Conservation (phyloP, 148 eudicot genomes). For the Gaultheria prostrata region DNA sequence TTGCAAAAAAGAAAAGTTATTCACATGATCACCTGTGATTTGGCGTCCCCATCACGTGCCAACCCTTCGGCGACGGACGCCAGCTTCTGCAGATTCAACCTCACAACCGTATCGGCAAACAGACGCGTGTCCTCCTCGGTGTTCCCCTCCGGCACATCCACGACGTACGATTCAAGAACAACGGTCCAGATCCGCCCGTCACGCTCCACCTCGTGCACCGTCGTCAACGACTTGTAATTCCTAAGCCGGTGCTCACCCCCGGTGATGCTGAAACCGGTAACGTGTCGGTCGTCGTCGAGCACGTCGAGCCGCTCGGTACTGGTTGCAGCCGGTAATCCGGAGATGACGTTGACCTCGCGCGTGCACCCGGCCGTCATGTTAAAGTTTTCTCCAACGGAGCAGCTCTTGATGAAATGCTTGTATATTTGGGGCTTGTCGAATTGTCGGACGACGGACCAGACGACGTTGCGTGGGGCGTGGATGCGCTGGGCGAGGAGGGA, state of each 20-base stretch:
- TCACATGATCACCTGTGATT: constrained; percentile 17
- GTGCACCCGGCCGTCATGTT: constrained; percentile 18
- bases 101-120: constrained; percentile 43
- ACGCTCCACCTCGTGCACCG: constrained; percentile 26
- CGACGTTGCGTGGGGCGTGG: constrained; percentile 16
- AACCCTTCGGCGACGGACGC: constrained; percentile 26
- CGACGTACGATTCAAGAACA: constrained; percentile 38
- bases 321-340: constrained; percentile 29
- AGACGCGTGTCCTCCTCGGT: constrained; percentile 38
- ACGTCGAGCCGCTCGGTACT: constrained; percentile 32
- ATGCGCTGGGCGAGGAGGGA: constrained; percentile 27
- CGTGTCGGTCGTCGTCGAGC: constrained; percentile 26
- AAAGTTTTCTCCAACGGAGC: constrained; percentile 13
- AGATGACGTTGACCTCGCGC: constrained; percentile 27
- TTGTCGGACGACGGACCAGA: constrained; percentile 21
- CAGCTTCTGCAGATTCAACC: constrained; percentile 34
- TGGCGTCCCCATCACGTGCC: constrained; percentile 16
- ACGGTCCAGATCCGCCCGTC: constrained; percentile 26
- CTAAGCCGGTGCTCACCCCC: constrained; percentile 31
- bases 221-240: constrained; percentile 26
- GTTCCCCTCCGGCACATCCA: constrained; percentile 43
- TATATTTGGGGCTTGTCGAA: constrained; percentile 35
- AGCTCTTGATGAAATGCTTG: constrained; percentile 33
- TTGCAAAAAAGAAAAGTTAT: background rate
- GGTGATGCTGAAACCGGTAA: constrained; percentile 24